Conservation (phyloP, 805 yeast genomes). For the Kockiozyma suomiensis region DNA sequence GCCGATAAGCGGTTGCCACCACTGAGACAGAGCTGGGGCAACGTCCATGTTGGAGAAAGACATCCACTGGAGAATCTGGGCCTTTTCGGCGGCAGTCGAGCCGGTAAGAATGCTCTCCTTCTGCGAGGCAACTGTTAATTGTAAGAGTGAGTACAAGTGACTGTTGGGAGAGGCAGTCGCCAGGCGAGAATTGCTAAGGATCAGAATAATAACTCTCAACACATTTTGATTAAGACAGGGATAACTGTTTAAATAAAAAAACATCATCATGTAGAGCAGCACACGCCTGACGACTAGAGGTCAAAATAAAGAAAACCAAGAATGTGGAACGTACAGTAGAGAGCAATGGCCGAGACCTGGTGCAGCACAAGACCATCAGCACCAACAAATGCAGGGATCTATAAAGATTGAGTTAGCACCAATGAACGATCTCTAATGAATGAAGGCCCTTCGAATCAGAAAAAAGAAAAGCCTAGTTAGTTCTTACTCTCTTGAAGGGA, state of each 20-base stretch:
- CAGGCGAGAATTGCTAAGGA: background rate
- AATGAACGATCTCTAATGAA: too few relatives aligned
- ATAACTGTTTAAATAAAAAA: conserved; percentile 42
- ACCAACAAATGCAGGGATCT: conserved; percentile 62
- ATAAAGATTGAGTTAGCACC: background rate
- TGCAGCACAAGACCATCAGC: conserved; percentile 65
- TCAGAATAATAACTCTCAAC: conserved; percentile 24
- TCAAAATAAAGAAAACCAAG: background rate
- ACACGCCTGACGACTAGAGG: background rate
- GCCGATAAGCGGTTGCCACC: conserved; percentile 67
- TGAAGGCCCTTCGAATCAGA: too few relatives aligned
- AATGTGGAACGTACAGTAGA: conserved; percentile 49
- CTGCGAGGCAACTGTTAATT: conserved; percentile 32
- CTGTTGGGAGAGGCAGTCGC: background rate
- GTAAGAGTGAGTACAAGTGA: background rate
- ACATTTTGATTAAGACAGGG: conserved; percentile 47
- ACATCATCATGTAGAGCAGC: conserved; percentile 40
- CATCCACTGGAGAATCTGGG: conserved; percentile 72
- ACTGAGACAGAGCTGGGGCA: conserved; percentile 50
- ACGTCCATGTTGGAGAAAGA: conserved; percentile 75
- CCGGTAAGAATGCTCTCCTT: conserved; percentile 58
- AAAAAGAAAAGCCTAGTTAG: too few relatives aligned
- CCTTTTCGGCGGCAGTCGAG: conserved; percentile 62
- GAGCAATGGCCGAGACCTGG: conserved; percentile 64
- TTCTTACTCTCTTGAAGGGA: conserved; percentile 53